A percentile compares a stretch with the other conserved stretches of the same genome.
phyloP scores from a whole-genome alignment of 306 rosid species.

The Gleditsia sinensis region DNA sequence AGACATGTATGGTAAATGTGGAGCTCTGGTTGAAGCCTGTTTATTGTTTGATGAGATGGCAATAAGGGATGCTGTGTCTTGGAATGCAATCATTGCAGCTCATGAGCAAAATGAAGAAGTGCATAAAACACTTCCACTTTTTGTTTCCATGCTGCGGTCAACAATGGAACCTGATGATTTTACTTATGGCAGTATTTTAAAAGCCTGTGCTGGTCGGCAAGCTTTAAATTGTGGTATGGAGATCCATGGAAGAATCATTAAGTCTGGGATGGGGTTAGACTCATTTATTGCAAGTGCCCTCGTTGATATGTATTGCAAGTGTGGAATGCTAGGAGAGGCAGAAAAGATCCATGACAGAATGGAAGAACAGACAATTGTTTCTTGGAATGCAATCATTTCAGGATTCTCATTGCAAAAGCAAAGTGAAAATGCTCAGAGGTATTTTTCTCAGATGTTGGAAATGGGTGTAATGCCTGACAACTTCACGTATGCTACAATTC shows the following conservation, averaged over 20 bases:
- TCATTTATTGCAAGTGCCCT: slow-evolving; percentile 80
- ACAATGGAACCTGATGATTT: slow-evolving; percentile 81
- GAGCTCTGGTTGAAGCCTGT: slow-evolving; percentile 61
- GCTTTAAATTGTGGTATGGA: slow-evolving; percentile 67
- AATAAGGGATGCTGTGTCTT: slow-evolving; percentile 77
- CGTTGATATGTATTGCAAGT: slow-evolving; percentile 84
- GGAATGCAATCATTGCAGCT: slow-evolving; percentile 89
- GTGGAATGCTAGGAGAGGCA: slow-evolving; percentile 80
- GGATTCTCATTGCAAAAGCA: slow-evolving; percentile 75
- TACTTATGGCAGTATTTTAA: slow-evolving; percentile 82
- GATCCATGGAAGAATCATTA: slow-evolving; percentile 76
- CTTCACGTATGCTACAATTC: slow-evolving; percentile 81
- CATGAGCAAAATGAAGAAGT: slow-evolving; percentile 69
- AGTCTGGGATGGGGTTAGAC: slow-evolving; percentile 67
- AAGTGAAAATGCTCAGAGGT: slow-evolving; percentile 73
- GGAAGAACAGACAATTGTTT: slow-evolving; percentile 63
- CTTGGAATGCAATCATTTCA: slow-evolving; percentile 87
- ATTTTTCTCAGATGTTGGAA: slow-evolving; percentile 74
- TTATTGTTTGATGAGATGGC: slow-evolving; percentile 70
- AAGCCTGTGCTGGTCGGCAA: slow-evolving; percentile 73
- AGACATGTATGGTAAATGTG: slow-evolving; percentile 90
- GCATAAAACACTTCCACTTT: slow-evolving; percentile 56
- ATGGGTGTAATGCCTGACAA: slow-evolving; percentile 70
- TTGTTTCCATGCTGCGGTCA: slow-evolving; percentile 70
- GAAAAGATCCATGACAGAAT: slow-evolving; percentile 69